These are phyloP conservation scores for Diphasiastrum complanatum DNA, from an alignment of 83 land plant genomes.

Conservation along the genomic window DNA sequence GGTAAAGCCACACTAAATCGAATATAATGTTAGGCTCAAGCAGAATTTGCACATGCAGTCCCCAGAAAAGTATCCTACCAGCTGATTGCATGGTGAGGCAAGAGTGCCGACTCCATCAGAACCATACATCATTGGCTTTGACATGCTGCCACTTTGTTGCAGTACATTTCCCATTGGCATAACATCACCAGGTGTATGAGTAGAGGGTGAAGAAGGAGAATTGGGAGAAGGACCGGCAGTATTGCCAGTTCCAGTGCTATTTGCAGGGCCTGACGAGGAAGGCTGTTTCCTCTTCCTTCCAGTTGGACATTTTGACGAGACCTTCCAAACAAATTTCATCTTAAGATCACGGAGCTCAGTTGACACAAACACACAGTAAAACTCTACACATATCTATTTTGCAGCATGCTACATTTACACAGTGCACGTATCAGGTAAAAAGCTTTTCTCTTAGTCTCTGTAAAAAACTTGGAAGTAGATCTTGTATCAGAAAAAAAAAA, in stretches of 20 bases:
- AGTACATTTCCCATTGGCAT: conserved; percentile 68
- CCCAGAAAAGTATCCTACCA: conserved; percentile 51
- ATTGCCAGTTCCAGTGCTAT: conserved; percentile 94
- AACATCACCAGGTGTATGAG: conserved; percentile 93
- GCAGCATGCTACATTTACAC: too few relatives aligned
- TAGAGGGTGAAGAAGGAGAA: conserved; percentile 93
- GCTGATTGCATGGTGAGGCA: conserved; percentile 80
- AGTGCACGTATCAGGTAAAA: too few relatives aligned
- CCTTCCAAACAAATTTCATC: conserved; percentile 24
- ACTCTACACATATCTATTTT: background rate
- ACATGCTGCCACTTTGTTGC: conserved; percentile 66
- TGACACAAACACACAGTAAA: background rate
- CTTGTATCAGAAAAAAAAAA: too few relatives aligned
- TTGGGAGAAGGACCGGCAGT: conserved; percentile 85
- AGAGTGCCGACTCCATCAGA: conserved; percentile 75
- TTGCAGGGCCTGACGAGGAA: conserved; percentile 94
- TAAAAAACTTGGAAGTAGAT: too few relatives aligned
- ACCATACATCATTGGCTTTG: conserved; percentile 80
- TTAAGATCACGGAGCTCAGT: background rate
- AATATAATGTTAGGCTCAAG: background rate
- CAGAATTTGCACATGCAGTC: too few relatives aligned
- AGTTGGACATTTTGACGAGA: conserved; percentile 65
- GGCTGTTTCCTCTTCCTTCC: conserved; percentile 90
- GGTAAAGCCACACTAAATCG: background rate
- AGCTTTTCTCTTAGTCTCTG: too few relatives aligned